Base-by-base conservation (phyloP, 257 asterid species). In the Ehretia macrophylla region DNA sequence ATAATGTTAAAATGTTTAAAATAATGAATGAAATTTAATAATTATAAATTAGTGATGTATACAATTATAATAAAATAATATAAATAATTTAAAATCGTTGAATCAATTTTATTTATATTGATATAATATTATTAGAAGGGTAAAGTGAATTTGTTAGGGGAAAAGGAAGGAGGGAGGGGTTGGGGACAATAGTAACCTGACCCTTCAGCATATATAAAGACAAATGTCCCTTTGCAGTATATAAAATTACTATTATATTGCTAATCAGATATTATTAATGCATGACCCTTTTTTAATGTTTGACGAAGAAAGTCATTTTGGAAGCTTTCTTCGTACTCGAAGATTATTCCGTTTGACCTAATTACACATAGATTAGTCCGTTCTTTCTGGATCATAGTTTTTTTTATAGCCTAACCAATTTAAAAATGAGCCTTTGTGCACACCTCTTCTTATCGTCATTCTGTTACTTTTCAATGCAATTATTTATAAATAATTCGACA, bases 211-310 rank as follows among this genome's bases (percentile, higher is more conserved):
- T 0, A 32, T 45, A 44, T 20, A 10, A 48, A 37, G 64, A 13
- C 64, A 48, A 35, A 10, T 56, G 64, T n/a, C 70, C 47, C 70
- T 48, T n/a, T 65, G 16, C 38, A 12, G 12, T 17, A n/a, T 17
- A 32, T 37, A 20, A 50, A 50, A 35, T 27, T 40, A 18, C 47
- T 50, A 13, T 23, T 54, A 27, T 27, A 27, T 6, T 27, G 35
- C 35, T 1, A 27, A 27, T 27, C 35, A 27, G 35, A 27, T 27
- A 27, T 27, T n/a, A n/a, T n/a, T n/a, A 27, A 27, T 27, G 35
- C 6, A 27, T 3, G 35, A 27, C 6, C 6, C 35, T 6, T 27
- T 27, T 27, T 27, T 27, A 27, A 27, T 6, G 35, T 27, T 27
- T 27, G 35, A 27, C 35, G 6, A 6, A 27, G 35, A 27, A 27